Conservation (phyloP, 2,329 filamentous ascomycete species). For the Fusarium proliferatum region DNA sequence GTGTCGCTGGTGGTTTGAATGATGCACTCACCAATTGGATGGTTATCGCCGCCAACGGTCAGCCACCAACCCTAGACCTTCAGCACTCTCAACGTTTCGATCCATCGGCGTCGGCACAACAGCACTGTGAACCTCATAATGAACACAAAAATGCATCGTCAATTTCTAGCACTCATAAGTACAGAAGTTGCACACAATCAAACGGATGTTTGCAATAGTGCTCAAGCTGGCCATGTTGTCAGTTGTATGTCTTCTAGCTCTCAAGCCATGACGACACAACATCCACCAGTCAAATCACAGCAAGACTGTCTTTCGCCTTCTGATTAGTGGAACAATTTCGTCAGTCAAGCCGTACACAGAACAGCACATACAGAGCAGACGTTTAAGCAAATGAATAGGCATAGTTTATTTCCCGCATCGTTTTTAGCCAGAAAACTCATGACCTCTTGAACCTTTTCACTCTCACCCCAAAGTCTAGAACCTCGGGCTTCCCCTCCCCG, state of each 20-base stretch:
- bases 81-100: neutral
- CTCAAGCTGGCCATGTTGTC: neutral
- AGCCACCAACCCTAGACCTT: conserved; percentile 16
- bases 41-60: neutral
- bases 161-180: neutral
- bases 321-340: conserved; percentile 20
- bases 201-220: no score
- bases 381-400: neutral
- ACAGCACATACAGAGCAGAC: neutral
- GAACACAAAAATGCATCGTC: neutral
- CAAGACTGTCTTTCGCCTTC: neutral
- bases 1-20: neutral
- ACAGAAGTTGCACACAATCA: no score
- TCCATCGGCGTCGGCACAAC: neutral
- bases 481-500: conserved; percentile 18
- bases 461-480: conserved; percentile 18
- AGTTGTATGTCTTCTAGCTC: neutral
- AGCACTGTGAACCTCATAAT: no score
- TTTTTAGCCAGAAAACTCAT: conserved; percentile 7
- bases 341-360: neutral
- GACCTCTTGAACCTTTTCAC: conserved; percentile 16
- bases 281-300: conserved; percentile 5
- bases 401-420: conserved; percentile 15
- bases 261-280: neutral
- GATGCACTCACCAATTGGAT: neutral